phyloP scores from a whole-genome alignment of 2,329 filamentous ascomycete species.

The Blastomyces percursus region DNA sequence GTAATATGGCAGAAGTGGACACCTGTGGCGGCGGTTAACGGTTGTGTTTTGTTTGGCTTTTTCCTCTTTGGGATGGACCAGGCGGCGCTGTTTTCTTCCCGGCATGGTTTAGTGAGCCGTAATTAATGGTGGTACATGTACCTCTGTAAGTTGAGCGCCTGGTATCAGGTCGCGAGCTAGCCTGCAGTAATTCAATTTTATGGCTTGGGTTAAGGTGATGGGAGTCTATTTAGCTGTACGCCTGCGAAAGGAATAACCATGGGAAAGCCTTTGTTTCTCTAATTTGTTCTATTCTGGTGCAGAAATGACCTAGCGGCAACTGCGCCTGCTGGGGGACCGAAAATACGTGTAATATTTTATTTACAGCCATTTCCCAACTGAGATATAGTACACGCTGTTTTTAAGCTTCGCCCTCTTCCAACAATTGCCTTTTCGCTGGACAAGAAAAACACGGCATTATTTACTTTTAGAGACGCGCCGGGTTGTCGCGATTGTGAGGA shows the following conservation, averaged over 20 bases:
- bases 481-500: not conserved
- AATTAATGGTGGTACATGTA: not conserved
- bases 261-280: too few relatives aligned
- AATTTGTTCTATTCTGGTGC: too few relatives aligned
- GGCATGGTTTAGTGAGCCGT: constrained; percentile 3
- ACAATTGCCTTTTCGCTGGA: not conserved
- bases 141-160: too few relatives aligned
- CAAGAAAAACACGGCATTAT: not conserved
- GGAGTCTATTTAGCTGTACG: too few relatives aligned
- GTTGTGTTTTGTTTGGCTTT: constrained; percentile 23
- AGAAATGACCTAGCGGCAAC: too few relatives aligned
- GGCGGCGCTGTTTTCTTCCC: constrained; percentile 8
- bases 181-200: not conserved
- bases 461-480: not conserved
- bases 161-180: not conserved
- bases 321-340: not conserved
- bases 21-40: not conserved
- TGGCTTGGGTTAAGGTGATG: too few relatives aligned
- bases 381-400: not conserved
- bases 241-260: too few relatives aligned
- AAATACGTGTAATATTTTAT: not conserved
- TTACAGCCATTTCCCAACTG: not conserved
- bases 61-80: constrained; percentile 18
- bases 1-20: constrained; percentile 16
- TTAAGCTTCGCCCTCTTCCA: not conserved